Evolutionary conservation across 1,284 basidiomycete genomes (phyloP), one percentile per base, ranked within the genome.

Genomic region (Entoloma clypeatum): DNA sequence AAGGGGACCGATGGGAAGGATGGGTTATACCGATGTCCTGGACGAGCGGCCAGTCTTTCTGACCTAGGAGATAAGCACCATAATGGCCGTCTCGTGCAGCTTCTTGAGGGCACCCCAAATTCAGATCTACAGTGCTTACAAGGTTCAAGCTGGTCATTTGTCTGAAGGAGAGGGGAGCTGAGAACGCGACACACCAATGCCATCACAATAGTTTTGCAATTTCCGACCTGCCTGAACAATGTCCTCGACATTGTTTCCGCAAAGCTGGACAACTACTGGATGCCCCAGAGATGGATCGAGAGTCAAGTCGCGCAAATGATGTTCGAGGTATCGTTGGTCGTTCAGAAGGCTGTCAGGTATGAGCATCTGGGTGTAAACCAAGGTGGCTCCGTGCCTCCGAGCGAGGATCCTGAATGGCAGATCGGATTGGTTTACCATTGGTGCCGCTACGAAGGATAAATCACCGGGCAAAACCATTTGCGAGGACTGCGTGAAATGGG

Each of bases 341-440:
- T 76, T 61, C 26, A 85, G 57, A 5, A 86, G 65, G 39, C 60
- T 69, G 23, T 78, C 67, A 8, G 84, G 70, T 34, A 71, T 61
- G 28, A 83, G 74, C 83, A 86, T 86, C 52, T 87, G 84, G 2
- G 84, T 83, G 59, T 81, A 86, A 11, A 74, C 65, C 49, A 78
- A 55, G 0, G 81, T 82, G 16, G 79, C 72, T 16, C 79, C 77
- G 58, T 86, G 70, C 43, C 61, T 63, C 39, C 72, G 68, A 5
- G 74, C 72, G 35, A 87, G 69, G 7, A 72, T 47, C 19, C 83
- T 72, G 52, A 86, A 86, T 1, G 85, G 81, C 0, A 81, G 68
- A 49, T 87, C 84, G 32, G 81, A 83, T 54, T 86, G 82, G 44
- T 81, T 77, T 43, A 86, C 73, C 83, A 85, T 85, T 1, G 81